phyloP scores from a whole-genome alignment of 139 green algal species.

The Pleodorina starrii region DNA sequence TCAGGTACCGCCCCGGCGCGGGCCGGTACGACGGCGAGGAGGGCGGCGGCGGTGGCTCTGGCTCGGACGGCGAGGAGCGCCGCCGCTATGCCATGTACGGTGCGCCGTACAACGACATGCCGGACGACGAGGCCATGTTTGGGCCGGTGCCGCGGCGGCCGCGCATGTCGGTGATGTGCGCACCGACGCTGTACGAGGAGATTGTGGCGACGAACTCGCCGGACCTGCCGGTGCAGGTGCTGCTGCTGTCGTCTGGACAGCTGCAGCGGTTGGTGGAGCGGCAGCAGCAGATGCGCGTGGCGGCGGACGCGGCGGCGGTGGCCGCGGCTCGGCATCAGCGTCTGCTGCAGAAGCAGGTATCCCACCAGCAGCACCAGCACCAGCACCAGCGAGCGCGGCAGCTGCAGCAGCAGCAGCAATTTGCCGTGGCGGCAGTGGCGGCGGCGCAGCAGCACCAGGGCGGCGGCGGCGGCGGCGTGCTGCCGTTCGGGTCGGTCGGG shows the following conservation, averaged over 20 bases:
- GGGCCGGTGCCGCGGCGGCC: constrained; percentile 19
- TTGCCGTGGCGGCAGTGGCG: too few relatives aligned
- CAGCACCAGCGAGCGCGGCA: not conserved
- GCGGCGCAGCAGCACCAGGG: too few relatives aligned
- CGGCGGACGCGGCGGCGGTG: too few relatives aligned
- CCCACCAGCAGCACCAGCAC: not conserved
- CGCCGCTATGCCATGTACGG: not conserved
- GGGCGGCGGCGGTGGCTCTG: not conserved
- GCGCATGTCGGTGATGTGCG: constrained; percentile 10
- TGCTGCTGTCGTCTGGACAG: not conserved
- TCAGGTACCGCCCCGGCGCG: too few relatives aligned
- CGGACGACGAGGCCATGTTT: constrained; percentile 4
- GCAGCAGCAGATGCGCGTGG: not conserved
- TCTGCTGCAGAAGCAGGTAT: not conserved
- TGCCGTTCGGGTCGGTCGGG: not conserved
- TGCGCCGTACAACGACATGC: not conserved
- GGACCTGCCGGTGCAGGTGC: not conserved
- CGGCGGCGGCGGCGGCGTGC: not conserved
- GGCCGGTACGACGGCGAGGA: not conserved
- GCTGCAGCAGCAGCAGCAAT: not conserved
- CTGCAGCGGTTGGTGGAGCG: not conserved
- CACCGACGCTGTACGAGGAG: not conserved
- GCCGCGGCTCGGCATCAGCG: not conserved
- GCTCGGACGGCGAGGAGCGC: not conserved
- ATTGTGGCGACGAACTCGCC: not conserved